A percentile compares a stretch with the other conserved stretches of the same genome.
These are phyloP conservation scores for Carex sylvatica DNA, from an alignment of 202 grass and related monocot species.

Conservation along the genomic window DNA sequence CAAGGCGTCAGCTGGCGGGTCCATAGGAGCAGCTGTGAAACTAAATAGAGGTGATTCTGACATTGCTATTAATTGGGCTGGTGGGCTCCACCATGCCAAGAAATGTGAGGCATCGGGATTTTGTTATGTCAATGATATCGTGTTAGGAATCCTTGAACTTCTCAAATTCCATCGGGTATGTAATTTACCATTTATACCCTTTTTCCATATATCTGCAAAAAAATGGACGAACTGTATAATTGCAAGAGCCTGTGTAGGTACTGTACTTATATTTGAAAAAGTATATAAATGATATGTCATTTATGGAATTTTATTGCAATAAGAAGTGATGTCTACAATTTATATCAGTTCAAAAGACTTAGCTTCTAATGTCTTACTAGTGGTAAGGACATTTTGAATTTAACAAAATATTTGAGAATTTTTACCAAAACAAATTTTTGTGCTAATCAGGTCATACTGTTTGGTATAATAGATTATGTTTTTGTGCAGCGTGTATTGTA, in stretches of 20 bases:
- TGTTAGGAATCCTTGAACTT: slow-evolving; percentile 94
- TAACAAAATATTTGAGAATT: neutral
- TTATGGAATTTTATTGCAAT: neutral
- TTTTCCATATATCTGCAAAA: neutral
- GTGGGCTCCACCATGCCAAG: slow-evolving; percentile 93
- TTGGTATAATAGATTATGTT: neutral
- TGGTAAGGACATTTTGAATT: neutral
- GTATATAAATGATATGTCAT: neutral
- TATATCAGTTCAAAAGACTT: neutral
- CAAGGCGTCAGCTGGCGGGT: slow-evolving; percentile 84
- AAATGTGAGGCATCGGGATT: slow-evolving; percentile 95
- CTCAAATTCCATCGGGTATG: slow-evolving; percentile 86
- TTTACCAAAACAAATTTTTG: neutral
- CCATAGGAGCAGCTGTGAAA: slow-evolving; percentile 97
- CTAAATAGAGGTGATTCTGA: slow-evolving; percentile 88
- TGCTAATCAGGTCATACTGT: neutral
- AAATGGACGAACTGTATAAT: neutral
- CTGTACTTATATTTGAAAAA: neutral
- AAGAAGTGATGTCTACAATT: neutral
- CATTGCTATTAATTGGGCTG: slow-evolving; percentile 95
- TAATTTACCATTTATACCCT: neutral
- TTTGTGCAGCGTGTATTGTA: slow-evolving; percentile 84
- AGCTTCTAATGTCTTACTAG: neutral
- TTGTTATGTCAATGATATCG: slow-evolving; percentile 97
- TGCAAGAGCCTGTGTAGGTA: neutral